Percentiles rank a stretch among this genome's conserved stretches.
Evolutionary conservation across 164 flowering plant species (phyloP).

Genomic region (Nymphaea thermarum): DNA sequence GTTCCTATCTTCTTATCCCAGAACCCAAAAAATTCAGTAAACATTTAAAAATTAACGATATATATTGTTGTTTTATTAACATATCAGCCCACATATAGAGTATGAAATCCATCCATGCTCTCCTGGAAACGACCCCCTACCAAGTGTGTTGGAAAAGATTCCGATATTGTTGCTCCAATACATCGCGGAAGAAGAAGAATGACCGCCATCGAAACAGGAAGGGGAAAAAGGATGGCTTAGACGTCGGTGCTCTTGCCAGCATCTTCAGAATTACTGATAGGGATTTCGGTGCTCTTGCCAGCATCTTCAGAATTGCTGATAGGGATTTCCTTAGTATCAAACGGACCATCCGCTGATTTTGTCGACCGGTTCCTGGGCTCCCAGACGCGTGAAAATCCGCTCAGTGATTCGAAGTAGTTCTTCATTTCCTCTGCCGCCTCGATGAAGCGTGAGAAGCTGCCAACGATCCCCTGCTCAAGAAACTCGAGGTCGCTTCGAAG

Average conservation of each 20-base stretch:
- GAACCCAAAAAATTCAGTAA: no score
- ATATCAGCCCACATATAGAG: no score
- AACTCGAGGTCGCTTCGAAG: constrained; percentile 64
- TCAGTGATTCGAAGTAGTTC: constrained; percentile 35
- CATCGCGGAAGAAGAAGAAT: no score
- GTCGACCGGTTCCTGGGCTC: constrained; percentile 26
- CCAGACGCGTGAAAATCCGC: constrained; percentile 13
- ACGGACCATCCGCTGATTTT: constrained; percentile 32
- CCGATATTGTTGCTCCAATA: no score
- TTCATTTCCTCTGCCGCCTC: constrained; percentile 81
- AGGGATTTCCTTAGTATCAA: constrained; percentile 16
- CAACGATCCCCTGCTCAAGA: constrained; percentile 38
- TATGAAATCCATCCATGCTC: no score
- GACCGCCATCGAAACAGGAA: no score
- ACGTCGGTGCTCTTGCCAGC: constrained; percentile 66
- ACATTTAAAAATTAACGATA: no score
- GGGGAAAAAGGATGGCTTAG: constrained; percentile 16
- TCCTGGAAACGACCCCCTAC: no score
- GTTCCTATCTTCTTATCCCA: no score
- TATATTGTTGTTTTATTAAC: no score
- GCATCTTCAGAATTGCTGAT: constrained; percentile 29
- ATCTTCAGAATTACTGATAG: constrained; percentile 24
- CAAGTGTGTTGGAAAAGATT: no score
- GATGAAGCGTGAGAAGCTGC: constrained; percentile 43
- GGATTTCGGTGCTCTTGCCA: constrained; percentile 38